Conservation (phyloP, 805 yeast genomes). For the Starmerella sp. region DNA sequence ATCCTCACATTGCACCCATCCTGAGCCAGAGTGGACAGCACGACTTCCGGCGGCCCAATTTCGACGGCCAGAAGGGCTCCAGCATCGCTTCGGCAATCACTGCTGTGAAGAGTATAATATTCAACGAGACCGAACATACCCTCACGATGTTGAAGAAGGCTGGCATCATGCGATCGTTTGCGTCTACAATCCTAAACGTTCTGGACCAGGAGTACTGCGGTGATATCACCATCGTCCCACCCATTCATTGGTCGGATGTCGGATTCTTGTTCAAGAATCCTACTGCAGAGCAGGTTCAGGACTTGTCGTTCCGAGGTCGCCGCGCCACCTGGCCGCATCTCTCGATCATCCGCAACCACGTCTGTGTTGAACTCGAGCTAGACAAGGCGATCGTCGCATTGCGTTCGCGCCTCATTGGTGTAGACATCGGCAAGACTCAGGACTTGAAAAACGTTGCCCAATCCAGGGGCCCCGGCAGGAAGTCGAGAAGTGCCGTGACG, state of each 20-base stretch:
- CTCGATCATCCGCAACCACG: slow-evolving; percentile 74
- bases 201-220: slow-evolving; percentile 84
- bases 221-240: slow-evolving; percentile 85
- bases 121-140: slow-evolving; percentile 68
- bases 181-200: slow-evolving; percentile 63
- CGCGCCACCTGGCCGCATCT: slow-evolving; percentile 90
- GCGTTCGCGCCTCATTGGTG: slow-evolving; percentile 32
- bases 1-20: slow-evolving; percentile 89
- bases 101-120: slow-evolving; percentile 29
- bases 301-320: slow-evolving; percentile 70
- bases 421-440: background rate
- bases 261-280: slow-evolving; percentile 67
- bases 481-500: background rate
- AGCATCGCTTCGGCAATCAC: background rate
- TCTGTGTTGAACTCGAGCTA: slow-evolving; percentile 77
- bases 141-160: slow-evolving; percentile 62
- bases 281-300: slow-evolving; percentile 57
- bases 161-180: slow-evolving; percentile 61
- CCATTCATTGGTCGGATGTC: slow-evolving; percentile 46
- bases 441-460: background rate
- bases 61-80: background rate
- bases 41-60: background rate
- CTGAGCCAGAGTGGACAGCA: slow-evolving; percentile 26
- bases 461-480: background rate
- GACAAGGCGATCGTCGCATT: slow-evolving; percentile 66